Evolutionary conservation across 2,329 filamentous ascomycete genomes (phyloP), one percentile per base, ranked within the genome.

Genomic region (Spiromastix sp.): DNA sequence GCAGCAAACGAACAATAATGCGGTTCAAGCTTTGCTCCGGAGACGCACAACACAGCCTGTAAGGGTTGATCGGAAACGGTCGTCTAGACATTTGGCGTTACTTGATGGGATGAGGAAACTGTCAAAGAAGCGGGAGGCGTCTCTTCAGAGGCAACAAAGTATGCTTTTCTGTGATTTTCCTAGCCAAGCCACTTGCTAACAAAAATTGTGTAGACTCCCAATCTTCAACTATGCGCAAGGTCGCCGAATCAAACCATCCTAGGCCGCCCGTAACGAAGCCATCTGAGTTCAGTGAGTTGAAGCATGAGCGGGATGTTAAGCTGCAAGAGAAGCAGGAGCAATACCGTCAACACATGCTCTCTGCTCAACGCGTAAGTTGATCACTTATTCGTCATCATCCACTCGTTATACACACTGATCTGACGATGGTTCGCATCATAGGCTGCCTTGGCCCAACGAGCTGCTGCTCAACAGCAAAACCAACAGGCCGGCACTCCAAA

Each of bases 91-190:
- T 52, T 67, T 96, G 38, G 83, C 82, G 30, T 71, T 96, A 49
- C 79, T 98, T 46, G 89, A 96, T 59, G 84, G 84, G 3, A 95
- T 96, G 85, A 77, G 87, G 27, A 98, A 96, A 56, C 60, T 94
- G 31, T 87, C 87, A 1, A 93, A 94, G 68, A 96, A 95, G 61
- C 77, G 89, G 17, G 91, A 98, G 61, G 81, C 82, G 8, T 72
- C 76, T 17, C 66, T 77, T 18, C 85, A 91, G 54, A 96, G 96
- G 64, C 84, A 91, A 54, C 85, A 95, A 54, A 70, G 68, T 70
- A 58, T 55, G 58, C 22, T 30, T 13, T 30, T 26, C 16, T 15
- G 17, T 24, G 19, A 9, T 31, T 20, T 11, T 19, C n/a, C 16
- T 26, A 31, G 15, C 13, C n/a, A 33, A 25, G 19, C 18, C n/a